Base-by-base conservation (phyloP, 2,329 filamentous ascomycete genomes). In the Neofusicoccum cordaticola region DNA sequence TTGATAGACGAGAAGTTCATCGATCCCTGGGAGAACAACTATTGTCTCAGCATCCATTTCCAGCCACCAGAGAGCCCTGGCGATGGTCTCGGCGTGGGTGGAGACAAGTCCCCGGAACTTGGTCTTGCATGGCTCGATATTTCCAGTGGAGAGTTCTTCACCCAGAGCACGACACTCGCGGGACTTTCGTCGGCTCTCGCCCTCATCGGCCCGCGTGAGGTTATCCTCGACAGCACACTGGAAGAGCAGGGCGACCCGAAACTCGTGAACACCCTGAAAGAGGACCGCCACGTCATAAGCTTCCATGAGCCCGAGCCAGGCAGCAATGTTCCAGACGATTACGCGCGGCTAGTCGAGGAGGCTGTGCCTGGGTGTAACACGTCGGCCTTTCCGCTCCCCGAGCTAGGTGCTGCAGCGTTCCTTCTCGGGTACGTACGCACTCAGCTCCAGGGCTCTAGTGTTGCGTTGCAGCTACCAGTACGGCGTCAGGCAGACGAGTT, bases 1-100 rank as follows among this genome's bases (percentile, higher is more conserved):
- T 82, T 99, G 62, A 97, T 99, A 69, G 95, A 99, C 77, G 95
- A 99, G 78, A 93, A 93, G 71, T 99, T 98, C 76, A 93, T 99
- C 83, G 92, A 98, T 74, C 92, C 93, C 1, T 94, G 91, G 74
- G 88, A 91, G 71, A 97, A 95, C 78, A 98, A 97, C 75, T 99
- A 94, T 75, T 84, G 98, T 39, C 85, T 98, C 74, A 89, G 91
- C 42, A 85, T 98, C 53, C 86, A 96, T 72, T 75, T 90, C 34
- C 77, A 83, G 15, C 66, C 71, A 22, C 70, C 71, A 22, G 72
- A 69, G 48, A 70, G 66, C 8, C 67, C 70, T 27, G 65, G 71
- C 19, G 70, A 70, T 11, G 62, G 69, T 63, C 75, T 34, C 4
- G 34, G 37, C 12, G 6, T 11, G 27, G 15, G 4, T 2, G 44